Base-by-base conservation (phyloP, 257 asterid species). In the Gynochthodes officinalis region DNA sequence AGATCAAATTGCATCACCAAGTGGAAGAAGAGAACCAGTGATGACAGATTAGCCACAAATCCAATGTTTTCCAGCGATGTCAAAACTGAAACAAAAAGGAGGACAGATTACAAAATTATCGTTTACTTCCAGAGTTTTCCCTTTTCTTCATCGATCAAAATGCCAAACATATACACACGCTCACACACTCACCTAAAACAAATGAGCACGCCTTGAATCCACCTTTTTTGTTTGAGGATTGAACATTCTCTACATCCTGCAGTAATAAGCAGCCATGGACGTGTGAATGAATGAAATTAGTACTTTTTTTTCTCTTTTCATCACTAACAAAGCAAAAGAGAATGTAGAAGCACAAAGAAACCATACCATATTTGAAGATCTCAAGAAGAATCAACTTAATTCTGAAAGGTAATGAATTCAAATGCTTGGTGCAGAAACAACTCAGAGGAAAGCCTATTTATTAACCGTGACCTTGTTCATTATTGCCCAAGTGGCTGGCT, bases 11-110 rank as follows among this genome's bases (percentile, higher is more conserved):
- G 80, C 33, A 77, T 62, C 18, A 69, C 79, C 15, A 44, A 70
- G 70, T 77, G 77, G 77, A 84, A 84, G 74, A 79, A 79, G 30
- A 84, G 83, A 70, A 82, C 83, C 86, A 82, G 75, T 21, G 62
- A 68, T 15, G 85, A 82, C 81, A 79, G 75, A 78, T 84, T 84
- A 23, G 89, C 86, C 5, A 82, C 86, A 37, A 84, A 82, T 53
- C 85, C 86, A 12, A 84, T 80, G 68, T 82, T 82, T 71, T 82
- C 86, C 75, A 82, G 42, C 25, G 79, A 21, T 50, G 79, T 84
- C 82, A 84, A 27, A 39, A 64, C 86, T 80, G 73, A 1, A n/a
- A 30, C 1, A 2, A 16, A 1, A 13, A 5, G 7, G 4, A 46
- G 27, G 0, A 12, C 5, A 43, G 0, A 7, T 0, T 12, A 37